phyloP scores from a whole-genome alignment of 441 rosid genomes.

The Populus hybrid region DNA sequence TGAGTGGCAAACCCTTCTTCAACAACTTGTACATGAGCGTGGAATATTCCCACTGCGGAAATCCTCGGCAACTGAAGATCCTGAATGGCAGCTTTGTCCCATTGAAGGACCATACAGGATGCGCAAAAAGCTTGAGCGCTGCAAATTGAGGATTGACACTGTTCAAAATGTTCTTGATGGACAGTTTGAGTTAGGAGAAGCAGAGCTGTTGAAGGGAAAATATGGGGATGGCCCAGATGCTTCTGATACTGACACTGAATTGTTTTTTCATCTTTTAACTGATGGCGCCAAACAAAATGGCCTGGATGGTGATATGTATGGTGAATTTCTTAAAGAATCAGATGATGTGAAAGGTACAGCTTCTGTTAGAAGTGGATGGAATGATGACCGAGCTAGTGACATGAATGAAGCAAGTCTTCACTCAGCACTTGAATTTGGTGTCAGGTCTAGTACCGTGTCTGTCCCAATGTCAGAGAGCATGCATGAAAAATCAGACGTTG shows the following conservation, averaged over 20 bases:
- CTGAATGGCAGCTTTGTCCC: conserved; percentile 99
- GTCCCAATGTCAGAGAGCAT: conserved; percentile 72
- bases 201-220: conserved; percentile 55
- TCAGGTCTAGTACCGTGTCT: conserved; percentile 74
- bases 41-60: conserved; percentile 91
- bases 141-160: conserved; percentile 80
- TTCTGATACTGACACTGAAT: conserved; percentile 64
- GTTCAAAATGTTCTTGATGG: conserved; percentile 85
- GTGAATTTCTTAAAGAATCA: conserved; percentile 49
- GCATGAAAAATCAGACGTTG: conserved; percentile 74
- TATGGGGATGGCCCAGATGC: conserved; percentile 52
- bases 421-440: conserved; percentile 95
- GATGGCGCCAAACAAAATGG: conserved; percentile 40
- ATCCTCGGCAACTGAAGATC: conserved; percentile 57
- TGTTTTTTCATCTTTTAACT: conserved; percentile 50
- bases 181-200: conserved; percentile 69
- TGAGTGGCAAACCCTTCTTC: conserved; percentile 99
- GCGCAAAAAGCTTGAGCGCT: conserved; percentile 99
- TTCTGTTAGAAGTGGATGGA: conserved; percentile 74
- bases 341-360: conserved; percentile 45
- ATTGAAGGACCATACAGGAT: conserved; percentile 99
- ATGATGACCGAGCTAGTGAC: conserved; percentile 83
- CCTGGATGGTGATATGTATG: conserved; percentile 52
- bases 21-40: conserved; percentile 97
- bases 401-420: conserved; percentile 92